Conservation (phyloP, 2,329 filamentous ascomycete species). For the Nigrospora sphaerica region DNA sequence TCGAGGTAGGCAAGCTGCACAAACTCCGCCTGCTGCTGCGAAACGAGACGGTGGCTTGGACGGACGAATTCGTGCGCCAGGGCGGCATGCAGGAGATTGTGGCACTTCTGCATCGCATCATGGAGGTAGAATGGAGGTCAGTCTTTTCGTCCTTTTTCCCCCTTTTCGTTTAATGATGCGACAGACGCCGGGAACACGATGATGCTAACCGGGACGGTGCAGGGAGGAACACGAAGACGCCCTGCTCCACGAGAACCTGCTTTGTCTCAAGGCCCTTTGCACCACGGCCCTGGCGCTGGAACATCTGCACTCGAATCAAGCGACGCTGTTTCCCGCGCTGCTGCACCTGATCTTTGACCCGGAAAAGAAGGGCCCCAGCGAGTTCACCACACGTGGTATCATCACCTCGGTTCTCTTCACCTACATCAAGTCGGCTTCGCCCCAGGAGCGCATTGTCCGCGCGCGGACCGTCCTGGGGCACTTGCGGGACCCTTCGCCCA, state of each 20-base stretch:
- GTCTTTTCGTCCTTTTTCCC: constrained; percentile 17
- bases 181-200: neutral
- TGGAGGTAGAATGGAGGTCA: constrained; percentile 93
- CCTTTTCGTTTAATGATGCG: neutral
- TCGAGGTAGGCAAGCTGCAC: constrained; percentile 92
- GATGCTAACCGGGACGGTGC: constrained; percentile 17
- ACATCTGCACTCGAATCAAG: constrained; percentile 73
- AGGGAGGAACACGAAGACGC: constrained; percentile 95
- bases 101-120: constrained; percentile 78
- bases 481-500: constrained; percentile 70
- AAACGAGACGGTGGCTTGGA: constrained; percentile 95
- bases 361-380: constrained; percentile 95
- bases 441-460: constrained; percentile 56
- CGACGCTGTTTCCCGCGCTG: constrained; percentile 76
- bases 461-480: constrained; percentile 71
- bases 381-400: constrained; percentile 88
- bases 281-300: constrained; percentile 83
- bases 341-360: constrained; percentile 89
- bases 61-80: constrained; percentile 80
- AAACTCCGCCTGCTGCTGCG: constrained; percentile 83
- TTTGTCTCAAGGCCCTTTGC: constrained; percentile 90
- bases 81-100: constrained; percentile 93
- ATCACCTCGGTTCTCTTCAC: constrained; percentile 85
- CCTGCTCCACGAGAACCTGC: constrained; percentile 81
- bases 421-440: constrained; percentile 65